phyloP scores from a whole-genome alignment of 176 grass and related monocot genomes.

The Triticum timopheevii region DNA sequence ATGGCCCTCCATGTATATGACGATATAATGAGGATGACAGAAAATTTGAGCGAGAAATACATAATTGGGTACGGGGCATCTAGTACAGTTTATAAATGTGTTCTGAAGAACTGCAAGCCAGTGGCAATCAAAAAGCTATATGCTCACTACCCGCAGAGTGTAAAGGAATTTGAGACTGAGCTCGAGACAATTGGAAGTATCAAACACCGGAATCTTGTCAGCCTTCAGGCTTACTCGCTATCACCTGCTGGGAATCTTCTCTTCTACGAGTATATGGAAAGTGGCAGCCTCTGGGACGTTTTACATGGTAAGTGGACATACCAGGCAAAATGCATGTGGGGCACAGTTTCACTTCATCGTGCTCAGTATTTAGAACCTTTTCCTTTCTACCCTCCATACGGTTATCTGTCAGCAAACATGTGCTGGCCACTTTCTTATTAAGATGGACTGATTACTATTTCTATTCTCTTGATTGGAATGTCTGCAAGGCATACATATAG shows the following conservation, averaged over 20 bases:
- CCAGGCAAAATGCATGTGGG: neutral
- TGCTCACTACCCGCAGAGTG: conserved; percentile 64
- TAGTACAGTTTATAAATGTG: conserved; percentile 89
- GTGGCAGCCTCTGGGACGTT: conserved; percentile 94
- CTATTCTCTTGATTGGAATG: conserved; percentile 19
- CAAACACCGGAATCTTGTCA: conserved; percentile 89
- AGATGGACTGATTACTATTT: neutral
- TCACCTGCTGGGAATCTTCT: conserved; percentile 85
- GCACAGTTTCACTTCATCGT: neutral
- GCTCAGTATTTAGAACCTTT: conserved; percentile 13
- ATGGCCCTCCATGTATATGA: conserved; percentile 94
- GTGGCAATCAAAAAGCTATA: conserved; percentile 90
- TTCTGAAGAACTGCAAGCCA: conserved; percentile 81
- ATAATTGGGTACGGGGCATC: conserved; percentile 95
- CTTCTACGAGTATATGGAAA: conserved; percentile 96
- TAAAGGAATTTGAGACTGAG: conserved; percentile 94
- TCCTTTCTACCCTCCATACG: conserved; percentile 7
- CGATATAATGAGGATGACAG: conserved; percentile 95
- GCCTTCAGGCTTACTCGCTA: conserved; percentile 88
- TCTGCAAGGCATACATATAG: neutral
- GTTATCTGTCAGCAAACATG: conserved; percentile 23
- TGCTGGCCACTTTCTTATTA: conserved; percentile 14
- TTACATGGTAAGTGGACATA: conserved; percentile 68
- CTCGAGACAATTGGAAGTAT: conserved; percentile 88
- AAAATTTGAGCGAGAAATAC: conserved; percentile 91